Evolutionary conservation across 495 filamentous ascomycete genomes (phyloP), one percentile per base, ranked within the genome.

Genomic region (Penicillium dipodomyicola): DNA sequence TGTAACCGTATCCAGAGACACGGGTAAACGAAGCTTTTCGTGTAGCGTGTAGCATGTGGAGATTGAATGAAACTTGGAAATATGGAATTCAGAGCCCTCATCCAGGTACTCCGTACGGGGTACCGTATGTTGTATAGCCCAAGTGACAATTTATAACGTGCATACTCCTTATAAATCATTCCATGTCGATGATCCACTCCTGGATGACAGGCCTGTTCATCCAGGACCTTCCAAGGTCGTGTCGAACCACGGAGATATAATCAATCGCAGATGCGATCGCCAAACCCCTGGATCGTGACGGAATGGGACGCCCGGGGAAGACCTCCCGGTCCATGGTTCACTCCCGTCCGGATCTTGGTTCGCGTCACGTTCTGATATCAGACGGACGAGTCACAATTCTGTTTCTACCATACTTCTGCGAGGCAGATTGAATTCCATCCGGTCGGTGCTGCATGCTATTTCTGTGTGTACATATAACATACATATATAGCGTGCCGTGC

Each of bases 311-410:
- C 61, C 65, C 54, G 65, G 65, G 65, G 60, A 63, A 65, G 48
- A 25, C 10, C 11, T 46, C 25, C 60, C 58, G 55, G 60, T 57
- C 65, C 65, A 63, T 65, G 65, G 65, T 68, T 65, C 63, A 59
- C 58, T 59, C 49, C 65, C 59, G 62, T 45, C 51, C 41, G 54
- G 45, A 66, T 54, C 59, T 56, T 37, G 61, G 43, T 58, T 54
- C 54, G 45, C 44, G 9, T 43, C 32, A 33, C 41, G 46, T 25
- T 49, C 48, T 33, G 20, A 46, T 58, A 45, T 47, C 56, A 45
- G 40, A 43, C 23, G 11, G 9, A 41, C 25, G 9, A 42, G 37
- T 52, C 50, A 30, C 8, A 30, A 52, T 32, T 19, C 14, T 22
- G 5, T 17, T 32, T 48, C 45, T 32, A 3, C 23, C 20, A 2